These are phyloP conservation scores for Ceratorhiza oryzae-sativae DNA, from an alignment of 1,284 basidiomycete species.

Conservation along the genomic window DNA sequence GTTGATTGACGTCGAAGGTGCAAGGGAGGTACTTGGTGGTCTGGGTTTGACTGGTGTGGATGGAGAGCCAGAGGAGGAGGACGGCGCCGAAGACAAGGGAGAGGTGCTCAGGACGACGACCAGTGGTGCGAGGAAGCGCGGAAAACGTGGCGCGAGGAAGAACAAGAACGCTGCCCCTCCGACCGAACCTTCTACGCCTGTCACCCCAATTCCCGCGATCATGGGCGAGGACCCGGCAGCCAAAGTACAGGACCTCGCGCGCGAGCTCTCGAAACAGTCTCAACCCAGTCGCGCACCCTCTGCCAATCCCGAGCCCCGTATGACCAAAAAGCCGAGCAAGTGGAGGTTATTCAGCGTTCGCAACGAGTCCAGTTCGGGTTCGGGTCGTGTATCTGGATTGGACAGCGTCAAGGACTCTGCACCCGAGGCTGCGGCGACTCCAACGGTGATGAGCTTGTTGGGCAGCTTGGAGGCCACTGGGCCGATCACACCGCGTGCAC, in stretches of 20 bases:
- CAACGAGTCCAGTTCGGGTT: conserved; percentile 27
- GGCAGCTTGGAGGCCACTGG: conserved; percentile 19
- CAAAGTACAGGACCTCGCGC: conserved; percentile 81
- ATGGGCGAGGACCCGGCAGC: conserved; percentile 70
- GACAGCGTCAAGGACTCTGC: conserved; percentile 3
- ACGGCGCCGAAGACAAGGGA: conserved; percentile 49
- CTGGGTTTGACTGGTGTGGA: conserved; percentile 25
- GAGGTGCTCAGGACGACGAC: conserved; percentile 59
- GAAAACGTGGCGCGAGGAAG: conserved; percentile 78
- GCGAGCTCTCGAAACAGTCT: conserved; percentile 70
- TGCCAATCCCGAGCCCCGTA: conserved; percentile 44
- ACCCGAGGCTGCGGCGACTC: not conserved
- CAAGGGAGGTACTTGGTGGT: conserved; percentile 16
- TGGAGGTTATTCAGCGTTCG: conserved; percentile 72
- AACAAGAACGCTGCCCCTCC: conserved; percentile 61
- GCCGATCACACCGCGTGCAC: conserved; percentile 2
- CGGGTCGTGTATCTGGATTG: not conserved
- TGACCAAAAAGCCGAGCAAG: conserved; percentile 73
- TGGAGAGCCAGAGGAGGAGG: conserved; percentile 25
- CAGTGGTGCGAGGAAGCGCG: conserved; percentile 64
- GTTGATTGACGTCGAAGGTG: conserved; percentile 25
- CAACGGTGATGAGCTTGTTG: conserved; percentile 15
- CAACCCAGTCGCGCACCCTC: conserved; percentile 37
- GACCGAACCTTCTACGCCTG: conserved; percentile 23
- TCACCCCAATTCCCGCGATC: conserved; percentile 14